Evolutionary conservation across 176 grass and related monocot genomes (phyloP).

Genomic region (Guadua angustifolia): DNA sequence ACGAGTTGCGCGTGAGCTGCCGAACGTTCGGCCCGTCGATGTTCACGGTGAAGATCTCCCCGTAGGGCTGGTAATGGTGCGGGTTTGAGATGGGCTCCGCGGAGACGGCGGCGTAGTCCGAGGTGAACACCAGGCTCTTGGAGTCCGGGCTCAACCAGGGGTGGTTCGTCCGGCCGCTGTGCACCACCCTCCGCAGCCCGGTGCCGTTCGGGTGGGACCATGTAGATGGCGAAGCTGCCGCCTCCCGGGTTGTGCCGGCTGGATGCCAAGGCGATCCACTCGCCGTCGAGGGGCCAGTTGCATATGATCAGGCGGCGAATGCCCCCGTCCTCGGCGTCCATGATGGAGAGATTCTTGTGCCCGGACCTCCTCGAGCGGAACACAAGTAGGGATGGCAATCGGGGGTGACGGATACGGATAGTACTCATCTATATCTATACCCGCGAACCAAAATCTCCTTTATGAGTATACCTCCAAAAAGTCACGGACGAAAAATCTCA

Average conservation of each 20-base stretch:
- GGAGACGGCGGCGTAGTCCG: conserved; percentile 78
- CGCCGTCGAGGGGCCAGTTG: conserved; percentile 89
- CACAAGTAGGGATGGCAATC: too few relatives aligned
- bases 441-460: too few relatives aligned
- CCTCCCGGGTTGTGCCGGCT: conserved; percentile 69
- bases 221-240: conserved; percentile 81
- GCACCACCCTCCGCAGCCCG: conserved; percentile 67
- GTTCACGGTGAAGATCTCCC: conserved; percentile 76
- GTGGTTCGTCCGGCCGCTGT: conserved; percentile 81
- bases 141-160: conserved; percentile 85
- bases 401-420: too few relatives aligned
- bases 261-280: conserved; percentile 95
- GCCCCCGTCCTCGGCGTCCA: conserved; percentile 67
- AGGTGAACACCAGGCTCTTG: conserved; percentile 78
- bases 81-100: conserved; percentile 90
- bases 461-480: too few relatives aligned
- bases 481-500: too few relatives aligned
- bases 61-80: conserved; percentile 91
- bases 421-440: too few relatives aligned
- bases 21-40: conserved; percentile 65
- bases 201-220: conserved; percentile 87
- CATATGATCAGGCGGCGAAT: conserved; percentile 84
- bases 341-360: conserved; percentile 91
- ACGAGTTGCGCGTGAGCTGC: conserved; percentile 84
- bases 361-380: conserved; percentile 73